Evolutionary conservation across 2,329 filamentous ascomycete species (phyloP).

Genomic region (Zymoseptoria passerinii): DNA sequence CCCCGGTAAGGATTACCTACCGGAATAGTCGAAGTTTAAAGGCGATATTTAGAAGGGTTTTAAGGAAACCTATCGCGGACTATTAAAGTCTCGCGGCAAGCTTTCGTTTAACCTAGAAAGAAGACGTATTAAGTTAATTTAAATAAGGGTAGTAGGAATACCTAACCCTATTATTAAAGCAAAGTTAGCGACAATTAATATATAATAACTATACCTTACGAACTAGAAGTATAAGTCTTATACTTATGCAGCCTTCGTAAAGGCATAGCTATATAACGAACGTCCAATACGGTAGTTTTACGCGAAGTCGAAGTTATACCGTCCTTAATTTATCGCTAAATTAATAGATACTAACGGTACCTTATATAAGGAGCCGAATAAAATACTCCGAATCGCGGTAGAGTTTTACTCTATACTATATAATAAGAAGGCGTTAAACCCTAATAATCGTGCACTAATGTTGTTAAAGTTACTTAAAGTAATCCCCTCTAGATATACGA

Average conservation of each 20-base stretch:
- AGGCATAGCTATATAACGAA: neutral
- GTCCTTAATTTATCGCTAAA: neutral
- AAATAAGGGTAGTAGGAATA: neutral
- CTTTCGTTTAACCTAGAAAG: neutral
- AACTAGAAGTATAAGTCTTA: neutral
- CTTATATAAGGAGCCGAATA: neutral
- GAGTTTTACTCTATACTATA: neutral
- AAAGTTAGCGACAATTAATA: neutral
- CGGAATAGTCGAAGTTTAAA: neutral
- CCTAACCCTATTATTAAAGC: neutral
- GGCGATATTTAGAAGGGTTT: neutral
- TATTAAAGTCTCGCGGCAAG: neutral
- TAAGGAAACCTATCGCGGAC: neutral
- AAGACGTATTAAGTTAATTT: neutral
- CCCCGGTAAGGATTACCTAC: neutral
- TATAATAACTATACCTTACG: neutral
- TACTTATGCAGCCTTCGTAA: neutral
- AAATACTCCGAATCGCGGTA: neutral
- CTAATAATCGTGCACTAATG: neutral
- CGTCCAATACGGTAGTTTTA: neutral
- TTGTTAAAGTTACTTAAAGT: neutral
- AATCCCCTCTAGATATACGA: neutral
- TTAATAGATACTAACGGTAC: neutral
- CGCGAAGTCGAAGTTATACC: neutral
- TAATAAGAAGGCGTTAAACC: neutral